Conservation (phyloP, 2,329 filamentous ascomycete genomes). For the Alternaria panax region DNA sequence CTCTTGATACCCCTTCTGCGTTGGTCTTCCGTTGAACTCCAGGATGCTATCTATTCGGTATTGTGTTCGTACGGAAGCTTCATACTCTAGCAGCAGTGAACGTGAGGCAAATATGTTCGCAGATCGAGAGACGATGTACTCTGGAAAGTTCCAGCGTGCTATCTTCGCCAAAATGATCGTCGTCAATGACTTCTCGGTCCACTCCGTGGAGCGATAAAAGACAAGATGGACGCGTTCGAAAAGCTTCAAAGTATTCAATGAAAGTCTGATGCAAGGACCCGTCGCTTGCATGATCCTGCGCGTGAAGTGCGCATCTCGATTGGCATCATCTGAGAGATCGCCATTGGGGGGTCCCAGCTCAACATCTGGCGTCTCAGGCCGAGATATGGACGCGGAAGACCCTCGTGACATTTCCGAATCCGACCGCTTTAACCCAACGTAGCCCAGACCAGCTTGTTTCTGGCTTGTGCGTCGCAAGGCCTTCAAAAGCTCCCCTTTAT, state of each 20-base stretch:
- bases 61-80: conserved; percentile 83
- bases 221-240: conserved; percentile 96
- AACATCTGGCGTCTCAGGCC: conserved; percentile 39
- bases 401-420: conserved; percentile 65
- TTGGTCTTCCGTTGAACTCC: conserved; percentile 77
- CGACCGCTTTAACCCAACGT: conserved; percentile 70
- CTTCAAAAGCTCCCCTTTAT: conserved; percentile 79
- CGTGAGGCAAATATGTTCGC: conserved; percentile 87
- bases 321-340: conserved; percentile 57
- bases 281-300: conserved; percentile 78
- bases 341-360: conserved; percentile 40
- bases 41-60: conserved; percentile 81
- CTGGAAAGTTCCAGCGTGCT: conserved; percentile 83
- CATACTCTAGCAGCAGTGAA: conserved; percentile 81
- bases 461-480: conserved; percentile 77
- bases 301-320: conserved; percentile 76
- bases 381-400: conserved; percentile 52
- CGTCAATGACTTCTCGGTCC: conserved; percentile 96
- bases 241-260: conserved; percentile 73
- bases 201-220: conserved; percentile 94
- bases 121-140: conserved; percentile 89
- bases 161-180: conserved; percentile 94
- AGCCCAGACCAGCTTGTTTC: conserved; percentile 77
- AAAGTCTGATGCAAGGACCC: conserved; percentile 85
- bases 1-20: conserved; percentile 68